These are phyloP conservation scores for Blastobotrys terrestris DNA, from an alignment of 805 yeast genomes.

Conservation along the genomic window DNA sequence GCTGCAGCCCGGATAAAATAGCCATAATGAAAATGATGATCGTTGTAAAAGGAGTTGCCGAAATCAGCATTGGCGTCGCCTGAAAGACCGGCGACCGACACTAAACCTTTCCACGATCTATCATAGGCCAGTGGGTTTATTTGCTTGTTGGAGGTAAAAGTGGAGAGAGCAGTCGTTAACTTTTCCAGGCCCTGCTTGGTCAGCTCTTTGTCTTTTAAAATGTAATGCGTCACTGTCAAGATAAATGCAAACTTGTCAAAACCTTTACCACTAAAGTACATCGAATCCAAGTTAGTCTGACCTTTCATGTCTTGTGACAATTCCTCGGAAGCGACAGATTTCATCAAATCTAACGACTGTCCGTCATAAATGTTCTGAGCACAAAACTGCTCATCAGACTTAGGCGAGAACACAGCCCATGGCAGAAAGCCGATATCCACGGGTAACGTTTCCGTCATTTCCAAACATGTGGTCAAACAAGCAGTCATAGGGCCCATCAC, in stretches of 20 bases:
- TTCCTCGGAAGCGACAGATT: conserved; percentile 1
- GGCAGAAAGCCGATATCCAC: conserved; percentile 46
- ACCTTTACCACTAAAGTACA: conserved; percentile 83
- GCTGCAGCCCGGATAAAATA: conserved; percentile 82
- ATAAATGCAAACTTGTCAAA: conserved; percentile 79
- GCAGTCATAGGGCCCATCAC: conserved; percentile 37
- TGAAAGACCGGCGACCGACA: conserved; percentile 55
- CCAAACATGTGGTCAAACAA: conserved; percentile 26
- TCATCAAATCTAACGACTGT: conserved; percentile 1
- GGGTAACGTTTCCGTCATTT: conserved; percentile 35
- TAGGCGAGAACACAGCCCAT: conserved; percentile 38
- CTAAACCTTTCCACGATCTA: conserved; percentile 66
- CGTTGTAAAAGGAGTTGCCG: conserved; percentile 75
- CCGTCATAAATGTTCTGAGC: not conserved
- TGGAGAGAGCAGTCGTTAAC: conserved; percentile 55
- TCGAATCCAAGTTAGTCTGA: conserved; percentile 58
- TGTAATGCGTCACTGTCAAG: conserved; percentile 55
- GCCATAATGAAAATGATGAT: conserved; percentile 85
- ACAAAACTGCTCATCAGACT: conserved; percentile 1
- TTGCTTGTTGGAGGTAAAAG: conserved; percentile 61
- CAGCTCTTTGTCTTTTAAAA: conserved; percentile 48
- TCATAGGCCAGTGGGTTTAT: conserved; percentile 66
- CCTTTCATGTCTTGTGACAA: conserved; percentile 47
- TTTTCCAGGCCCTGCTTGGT: conserved; percentile 45
- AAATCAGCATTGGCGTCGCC: conserved; percentile 53